These are phyloP conservation scores for Mycosarcoma maydis DNA, from an alignment of 1,284 basidiomycete genomes.

Conservation along the genomic window DNA sequence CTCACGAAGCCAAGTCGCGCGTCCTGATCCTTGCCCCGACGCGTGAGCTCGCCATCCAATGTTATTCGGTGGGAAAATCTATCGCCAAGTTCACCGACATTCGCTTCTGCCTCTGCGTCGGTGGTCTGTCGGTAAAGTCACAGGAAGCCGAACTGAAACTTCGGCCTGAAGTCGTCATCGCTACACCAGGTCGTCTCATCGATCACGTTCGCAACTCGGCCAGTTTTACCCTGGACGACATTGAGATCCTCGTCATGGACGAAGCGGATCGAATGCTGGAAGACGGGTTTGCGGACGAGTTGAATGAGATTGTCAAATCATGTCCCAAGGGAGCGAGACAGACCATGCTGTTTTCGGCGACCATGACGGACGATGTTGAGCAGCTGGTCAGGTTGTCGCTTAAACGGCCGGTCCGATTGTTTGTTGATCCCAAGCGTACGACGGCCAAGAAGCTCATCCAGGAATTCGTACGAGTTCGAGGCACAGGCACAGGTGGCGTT, in stretches of 20 bases:
- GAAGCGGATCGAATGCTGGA: constrained; percentile 99
- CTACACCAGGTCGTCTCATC: constrained; percentile 95
- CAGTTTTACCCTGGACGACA: constrained; percentile 88
- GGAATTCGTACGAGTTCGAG: constrained; percentile 75
- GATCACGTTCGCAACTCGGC: constrained; percentile 96
- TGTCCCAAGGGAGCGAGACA: constrained; percentile 73
- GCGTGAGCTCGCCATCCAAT: constrained; percentile 96
- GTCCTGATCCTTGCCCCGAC: constrained; percentile 93
- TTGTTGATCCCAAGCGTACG: constrained; percentile 90
- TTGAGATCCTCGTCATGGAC: constrained; percentile 99
- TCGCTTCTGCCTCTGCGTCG: constrained; percentile 94
- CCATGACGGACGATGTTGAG: constrained; percentile 97
- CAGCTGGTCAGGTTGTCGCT: constrained; percentile 92
- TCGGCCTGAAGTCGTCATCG: constrained; percentile 97
- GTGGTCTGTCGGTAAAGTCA: constrained; percentile 90
- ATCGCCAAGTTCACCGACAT: constrained; percentile 90
- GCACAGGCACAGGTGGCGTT: constrained; percentile 22
- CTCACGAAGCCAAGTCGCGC: constrained; percentile 92
- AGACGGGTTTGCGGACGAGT: constrained; percentile 93
- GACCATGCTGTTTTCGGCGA: constrained; percentile 91
- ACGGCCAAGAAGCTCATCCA: constrained; percentile 90
- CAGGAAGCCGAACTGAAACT: constrained; percentile 95
- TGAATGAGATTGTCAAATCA: constrained; percentile 93
- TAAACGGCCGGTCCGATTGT: constrained; percentile 79
- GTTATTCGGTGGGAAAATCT: constrained; percentile 89